phyloP scores from a whole-genome alignment of 805 yeast genomes.

The Wickerhamomyces tratensis region DNA sequence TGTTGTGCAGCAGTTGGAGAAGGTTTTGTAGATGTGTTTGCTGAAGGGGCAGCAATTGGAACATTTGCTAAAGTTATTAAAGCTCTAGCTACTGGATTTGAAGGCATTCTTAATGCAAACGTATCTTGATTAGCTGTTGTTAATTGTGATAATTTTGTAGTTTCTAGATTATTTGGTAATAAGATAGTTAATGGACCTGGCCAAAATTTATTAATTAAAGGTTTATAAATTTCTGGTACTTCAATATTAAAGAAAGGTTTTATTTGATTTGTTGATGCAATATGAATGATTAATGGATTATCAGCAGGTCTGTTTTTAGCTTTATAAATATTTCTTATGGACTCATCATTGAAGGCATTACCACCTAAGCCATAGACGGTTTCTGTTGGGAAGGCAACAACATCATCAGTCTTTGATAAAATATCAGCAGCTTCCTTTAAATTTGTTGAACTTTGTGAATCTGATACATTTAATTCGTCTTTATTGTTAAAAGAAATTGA shows the following conservation, averaged over 20 bases:
- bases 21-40: conserved; percentile 92
- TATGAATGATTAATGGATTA: conserved; percentile 88
- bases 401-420: conserved; percentile 39
- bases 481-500: conserved; percentile 12
- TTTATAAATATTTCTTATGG: conserved; percentile 66
- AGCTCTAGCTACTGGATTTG: conserved; percentile 84
- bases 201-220: conserved; percentile 69
- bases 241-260: conserved; percentile 41
- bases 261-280: conserved; percentile 69
- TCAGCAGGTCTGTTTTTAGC: conserved; percentile 95
- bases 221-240: conserved; percentile 61
- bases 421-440: conserved; percentile 50
- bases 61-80: conserved; percentile 74
- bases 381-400: conserved; percentile 93
- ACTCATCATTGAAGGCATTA: conserved; percentile 61
- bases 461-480: conserved; percentile 33
- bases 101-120: conserved; percentile 86
- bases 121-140: conserved; percentile 88
- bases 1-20: conserved; percentile 87
- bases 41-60: conserved; percentile 96
- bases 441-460: conserved; percentile 39
- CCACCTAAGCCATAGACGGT: conserved; percentile 97
- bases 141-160: conserved; percentile 46
- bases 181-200: conserved; percentile 93
- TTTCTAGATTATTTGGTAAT: conserved; percentile 42